phyloP scores from a whole-genome alignment of 345 rosid genomes.

The Luvunga scandens region DNA sequence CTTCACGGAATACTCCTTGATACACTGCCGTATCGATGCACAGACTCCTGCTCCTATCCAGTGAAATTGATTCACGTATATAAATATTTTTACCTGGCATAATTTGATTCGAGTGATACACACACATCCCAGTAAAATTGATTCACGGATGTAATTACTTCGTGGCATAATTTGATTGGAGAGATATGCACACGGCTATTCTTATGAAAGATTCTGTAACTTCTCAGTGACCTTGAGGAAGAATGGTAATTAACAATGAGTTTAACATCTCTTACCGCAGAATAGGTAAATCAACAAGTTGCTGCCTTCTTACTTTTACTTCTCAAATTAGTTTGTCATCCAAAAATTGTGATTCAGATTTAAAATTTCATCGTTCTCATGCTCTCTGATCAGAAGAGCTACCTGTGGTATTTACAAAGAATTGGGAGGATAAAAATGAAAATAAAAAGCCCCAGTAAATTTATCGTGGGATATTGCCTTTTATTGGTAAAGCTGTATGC shows the following conservation, averaged over 20 bases:
- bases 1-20: no score
- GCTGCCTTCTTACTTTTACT: conserved; percentile 6
- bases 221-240: background rate
- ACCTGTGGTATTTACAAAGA: conserved; percentile 44
- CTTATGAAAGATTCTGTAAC: background rate
- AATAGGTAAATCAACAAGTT: background rate
- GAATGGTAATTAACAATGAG: background rate
- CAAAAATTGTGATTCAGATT: conserved; percentile 7
- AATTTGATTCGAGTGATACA: no score
- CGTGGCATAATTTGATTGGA: no score
- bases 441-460: background rate
- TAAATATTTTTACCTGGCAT: no score
- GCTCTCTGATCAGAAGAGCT: conserved; percentile 25
- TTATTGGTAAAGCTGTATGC: no score
- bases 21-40: no score
- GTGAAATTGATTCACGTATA: no score
- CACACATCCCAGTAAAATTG: no score
- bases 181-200: no score
- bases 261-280: background rate
- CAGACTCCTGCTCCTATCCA: no score
- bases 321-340: background rate
- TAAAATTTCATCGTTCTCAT: conserved; percentile 16
- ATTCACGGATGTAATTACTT: no score
- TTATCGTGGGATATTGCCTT: background rate
- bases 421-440: background rate